Percentiles rank a stretch among this genome's conserved stretches.
phyloP scores from a whole-genome alignment of 352 stramenopile species.

The Globisporangium paddicum region DNA sequence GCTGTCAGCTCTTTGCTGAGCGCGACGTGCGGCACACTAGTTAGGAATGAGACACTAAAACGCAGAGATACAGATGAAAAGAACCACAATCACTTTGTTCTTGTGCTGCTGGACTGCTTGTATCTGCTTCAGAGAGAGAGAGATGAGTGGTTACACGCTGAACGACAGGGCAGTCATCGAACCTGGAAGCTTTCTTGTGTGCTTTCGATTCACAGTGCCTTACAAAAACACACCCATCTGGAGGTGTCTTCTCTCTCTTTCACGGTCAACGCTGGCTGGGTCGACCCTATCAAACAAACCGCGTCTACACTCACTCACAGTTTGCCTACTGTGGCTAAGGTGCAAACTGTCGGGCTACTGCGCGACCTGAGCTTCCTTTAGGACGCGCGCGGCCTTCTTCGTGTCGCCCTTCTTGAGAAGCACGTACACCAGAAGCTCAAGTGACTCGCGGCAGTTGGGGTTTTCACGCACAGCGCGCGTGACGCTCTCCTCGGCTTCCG shows the following conservation, averaged over 20 bases:
- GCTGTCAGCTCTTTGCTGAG: neutral
- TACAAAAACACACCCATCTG: conserved; percentile 2
- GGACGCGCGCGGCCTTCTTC: conserved; percentile 83
- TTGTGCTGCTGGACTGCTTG: neutral
- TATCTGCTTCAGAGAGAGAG: neutral
- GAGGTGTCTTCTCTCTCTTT: neutral
- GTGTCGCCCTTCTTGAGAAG: conserved; percentile 85
- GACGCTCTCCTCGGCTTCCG: conserved; percentile 79
- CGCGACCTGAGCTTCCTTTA: conserved; percentile 82
- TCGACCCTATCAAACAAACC: conserved; percentile 6
- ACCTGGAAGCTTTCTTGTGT: neutral
- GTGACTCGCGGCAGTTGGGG: conserved; percentile 74
- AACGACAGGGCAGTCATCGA: neutral
- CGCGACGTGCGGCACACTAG: conserved; percentile 5
- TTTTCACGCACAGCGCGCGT: conserved; percentile 80
- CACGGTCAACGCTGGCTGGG: neutral
- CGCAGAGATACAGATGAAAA: conserved; percentile 7
- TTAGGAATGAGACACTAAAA: conserved; percentile 19
- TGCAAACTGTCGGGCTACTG: conserved; percentile 21
- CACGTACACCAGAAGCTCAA: conserved; percentile 86
- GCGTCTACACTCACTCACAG: neutral
- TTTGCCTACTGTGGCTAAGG: neutral
- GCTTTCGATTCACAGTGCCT: conserved; percentile 4
- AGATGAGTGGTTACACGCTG: neutral
- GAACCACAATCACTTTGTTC: neutral